A percentile compares a stretch with the other conserved stretches of the same genome.
These are phyloP conservation scores for Fusarium papillatum DNA, from an alignment of 2,329 filamentous ascomycete genomes.

Conservation along the genomic window DNA sequence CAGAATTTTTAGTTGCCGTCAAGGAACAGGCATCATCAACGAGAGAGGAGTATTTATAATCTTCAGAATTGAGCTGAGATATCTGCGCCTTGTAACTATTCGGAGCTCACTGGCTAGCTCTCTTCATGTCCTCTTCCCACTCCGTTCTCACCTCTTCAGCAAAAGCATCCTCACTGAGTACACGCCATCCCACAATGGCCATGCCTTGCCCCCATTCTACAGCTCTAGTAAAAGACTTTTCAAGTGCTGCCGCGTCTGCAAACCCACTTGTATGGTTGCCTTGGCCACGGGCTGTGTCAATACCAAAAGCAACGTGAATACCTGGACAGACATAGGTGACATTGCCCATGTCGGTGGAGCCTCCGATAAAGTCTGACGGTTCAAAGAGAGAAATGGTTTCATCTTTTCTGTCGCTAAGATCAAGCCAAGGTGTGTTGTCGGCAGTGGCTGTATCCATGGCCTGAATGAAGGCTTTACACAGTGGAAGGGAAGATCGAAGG, in stretches of 20 bases:
- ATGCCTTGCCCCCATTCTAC: slow-evolving; percentile 8
- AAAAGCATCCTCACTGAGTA: background rate
- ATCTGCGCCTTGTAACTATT: background rate
- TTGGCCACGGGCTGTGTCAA: slow-evolving; percentile 3
- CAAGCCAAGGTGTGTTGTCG: background rate
- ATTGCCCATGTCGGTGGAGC: slow-evolving; percentile 19
- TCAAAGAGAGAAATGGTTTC: background rate
- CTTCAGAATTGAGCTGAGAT: background rate
- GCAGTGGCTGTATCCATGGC: background rate
- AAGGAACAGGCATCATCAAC: background rate
- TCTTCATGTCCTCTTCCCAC: slow-evolving; percentile 1
- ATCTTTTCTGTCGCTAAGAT: background rate
- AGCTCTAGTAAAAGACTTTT: background rate
- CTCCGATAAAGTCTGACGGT: slow-evolving; percentile 1
- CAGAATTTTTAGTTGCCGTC: no score
- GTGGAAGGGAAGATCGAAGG: background rate
- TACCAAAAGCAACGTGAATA: slow-evolving; percentile 12
- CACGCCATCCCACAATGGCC: slow-evolving; percentile 18
- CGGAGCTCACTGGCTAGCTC: background rate
- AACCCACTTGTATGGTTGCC: slow-evolving; percentile 16
- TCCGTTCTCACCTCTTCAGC: background rate
- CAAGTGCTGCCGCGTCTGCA: background rate
- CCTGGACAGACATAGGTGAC: slow-evolving; percentile 7
- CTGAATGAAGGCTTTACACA: background rate
- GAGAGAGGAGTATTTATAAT: background rate